Conservation (phyloP, 148 eudicot genomes). For the Talinum fruticosum region DNA sequence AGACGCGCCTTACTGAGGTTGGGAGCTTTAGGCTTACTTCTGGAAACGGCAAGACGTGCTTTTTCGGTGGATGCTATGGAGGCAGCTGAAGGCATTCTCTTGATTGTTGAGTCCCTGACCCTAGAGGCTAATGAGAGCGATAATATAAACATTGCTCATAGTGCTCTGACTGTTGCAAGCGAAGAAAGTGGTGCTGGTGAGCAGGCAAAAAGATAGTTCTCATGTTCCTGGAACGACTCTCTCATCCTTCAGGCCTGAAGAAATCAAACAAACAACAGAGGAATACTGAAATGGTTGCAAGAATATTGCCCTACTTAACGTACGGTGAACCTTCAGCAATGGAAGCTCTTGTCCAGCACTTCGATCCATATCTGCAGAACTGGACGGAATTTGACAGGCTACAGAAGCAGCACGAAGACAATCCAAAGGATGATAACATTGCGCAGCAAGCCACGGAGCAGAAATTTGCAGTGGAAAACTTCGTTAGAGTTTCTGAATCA, state of each 20-base stretch:
- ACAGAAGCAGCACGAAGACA: slow-evolving; percentile 69
- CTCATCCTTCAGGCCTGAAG: slow-evolving; percentile 76
- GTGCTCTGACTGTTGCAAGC: slow-evolving; percentile 64
- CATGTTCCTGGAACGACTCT: slow-evolving; percentile 91
- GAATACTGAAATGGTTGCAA: slow-evolving; percentile 99
- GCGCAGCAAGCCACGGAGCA: slow-evolving; percentile 72
- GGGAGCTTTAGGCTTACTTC: slow-evolving; percentile 85
- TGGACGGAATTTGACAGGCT: slow-evolving; percentile 83
- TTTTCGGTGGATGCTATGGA: slow-evolving; percentile 99
- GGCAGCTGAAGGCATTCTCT: slow-evolving; percentile 97
- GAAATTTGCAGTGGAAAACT: slow-evolving; percentile 90
- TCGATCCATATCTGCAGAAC: slow-evolving; percentile 69
- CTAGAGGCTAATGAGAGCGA: slow-evolving; percentile 97
- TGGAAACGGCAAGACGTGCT: slow-evolving; percentile 96
- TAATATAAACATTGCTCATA: slow-evolving; percentile 62
- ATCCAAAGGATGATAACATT: slow-evolving; percentile 64
- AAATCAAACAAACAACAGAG: slow-evolving; percentile 96
- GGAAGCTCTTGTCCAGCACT: slow-evolving; percentile 96
- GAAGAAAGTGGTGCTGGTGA: slow-evolving; percentile 83
- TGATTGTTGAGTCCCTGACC: slow-evolving; percentile 93
- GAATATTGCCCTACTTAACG: slow-evolving; percentile 95
- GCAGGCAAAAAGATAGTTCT: slow-evolving; percentile 95
- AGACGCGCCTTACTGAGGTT: slow-evolving; percentile 75
- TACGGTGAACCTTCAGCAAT: slow-evolving; percentile 96
- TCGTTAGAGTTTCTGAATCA: slow-evolving; percentile 94